Percentiles rank a stretch among this genome's conserved stretches.
Evolutionary conservation across 495 filamentous ascomycete genomes (phyloP).

Genomic region (Aspergillus nidulans): DNA sequence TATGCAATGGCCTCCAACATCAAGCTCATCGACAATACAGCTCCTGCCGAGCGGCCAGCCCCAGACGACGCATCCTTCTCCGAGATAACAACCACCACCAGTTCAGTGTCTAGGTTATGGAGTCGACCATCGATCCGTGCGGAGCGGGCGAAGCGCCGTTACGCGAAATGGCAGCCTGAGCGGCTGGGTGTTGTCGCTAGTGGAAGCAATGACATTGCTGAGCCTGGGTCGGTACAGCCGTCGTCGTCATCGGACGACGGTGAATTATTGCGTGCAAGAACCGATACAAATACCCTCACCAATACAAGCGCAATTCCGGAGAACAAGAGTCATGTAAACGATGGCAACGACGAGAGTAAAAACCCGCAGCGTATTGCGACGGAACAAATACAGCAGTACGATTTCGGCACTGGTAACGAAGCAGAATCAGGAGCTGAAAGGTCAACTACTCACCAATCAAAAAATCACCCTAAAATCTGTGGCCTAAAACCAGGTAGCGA

Average conservation of each 20-base stretch:
- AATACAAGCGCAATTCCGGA: not conserved
- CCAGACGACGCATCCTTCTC: constrained; percentile 19
- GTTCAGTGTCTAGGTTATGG: constrained; percentile 24
- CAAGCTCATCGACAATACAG: constrained; percentile 40
- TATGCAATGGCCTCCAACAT: constrained; percentile 27
- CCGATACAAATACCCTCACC: constrained; percentile 22
- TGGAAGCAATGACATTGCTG: constrained; percentile 16
- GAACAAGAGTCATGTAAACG: not conserved
- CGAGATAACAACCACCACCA: constrained; percentile 17
- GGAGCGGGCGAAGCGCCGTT: constrained; percentile 53
- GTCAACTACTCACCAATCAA: constrained; percentile 1
- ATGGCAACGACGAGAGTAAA: not conserved
- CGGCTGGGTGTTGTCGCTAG: constrained; percentile 32
- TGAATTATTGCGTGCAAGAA: not conserved
- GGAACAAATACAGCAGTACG: not conserved
- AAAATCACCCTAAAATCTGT: constrained; percentile 6
- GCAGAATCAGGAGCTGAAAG: not conserved
- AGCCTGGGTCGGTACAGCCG: constrained; percentile 17
- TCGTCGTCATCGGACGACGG: constrained; percentile 1
- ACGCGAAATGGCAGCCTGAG: constrained; percentile 58
- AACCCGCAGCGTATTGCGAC: too few species aligned
- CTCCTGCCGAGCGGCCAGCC: constrained; percentile 21
- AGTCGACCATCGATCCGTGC: constrained; percentile 41
- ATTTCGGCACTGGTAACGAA: constrained; percentile 5
- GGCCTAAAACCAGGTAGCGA: constrained; percentile 34